Base-by-base conservation (phyloP, 352 stramenopile species). In the Globisporangium abappressorium region DNA sequence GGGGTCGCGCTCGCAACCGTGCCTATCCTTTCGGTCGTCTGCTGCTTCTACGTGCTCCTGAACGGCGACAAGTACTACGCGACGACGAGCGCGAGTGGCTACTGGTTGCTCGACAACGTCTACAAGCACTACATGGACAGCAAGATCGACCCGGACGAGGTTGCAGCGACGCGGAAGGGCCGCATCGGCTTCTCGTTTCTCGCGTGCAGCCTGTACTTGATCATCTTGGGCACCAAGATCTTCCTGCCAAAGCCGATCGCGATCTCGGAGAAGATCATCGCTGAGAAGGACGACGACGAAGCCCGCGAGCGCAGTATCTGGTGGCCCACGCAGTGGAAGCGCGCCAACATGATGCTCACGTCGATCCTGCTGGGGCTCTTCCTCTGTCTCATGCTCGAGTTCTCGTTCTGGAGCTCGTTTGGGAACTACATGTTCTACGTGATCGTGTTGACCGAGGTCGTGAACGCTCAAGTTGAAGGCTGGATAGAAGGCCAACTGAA, bases 371-470 rank as follows among this genome's bases (percentile, higher is more conserved):
- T 98, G 18, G 91, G 85, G 6, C 75, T 99, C 5, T 98, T 99
- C 34, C 83, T 98, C 46, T 89, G 97, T 8, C 72, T 98, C 7
- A 89, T 99, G 74, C 79, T 99, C 18, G 97, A 99, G 74, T 97
- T 98, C 57, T 98, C 93, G 18, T 99, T 98, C 69, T 99, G 96
- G 97, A 83, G 81, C 51, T 81, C 89, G 11, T 99, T 98, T 70
- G 95, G 94, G 15, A 77, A 86, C 58, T 98, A 98, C 75, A 97
- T 99, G 71, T 99, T 98, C 80, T 98, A 97, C 70, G 92, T 98
- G 9, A 98, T 99, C 57, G 82, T 99, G 58, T 79, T 87, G 9
- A 91, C 97, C 58, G 97, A 98, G 65, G 72, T 99, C 15, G 64
- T 99, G 15, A 95, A 92, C 54, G 82, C 81, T 11, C 71, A 95